Evolutionary conservation across 2,329 filamentous ascomycete species (phyloP).

Genomic region (Moelleriella libera): DNA sequence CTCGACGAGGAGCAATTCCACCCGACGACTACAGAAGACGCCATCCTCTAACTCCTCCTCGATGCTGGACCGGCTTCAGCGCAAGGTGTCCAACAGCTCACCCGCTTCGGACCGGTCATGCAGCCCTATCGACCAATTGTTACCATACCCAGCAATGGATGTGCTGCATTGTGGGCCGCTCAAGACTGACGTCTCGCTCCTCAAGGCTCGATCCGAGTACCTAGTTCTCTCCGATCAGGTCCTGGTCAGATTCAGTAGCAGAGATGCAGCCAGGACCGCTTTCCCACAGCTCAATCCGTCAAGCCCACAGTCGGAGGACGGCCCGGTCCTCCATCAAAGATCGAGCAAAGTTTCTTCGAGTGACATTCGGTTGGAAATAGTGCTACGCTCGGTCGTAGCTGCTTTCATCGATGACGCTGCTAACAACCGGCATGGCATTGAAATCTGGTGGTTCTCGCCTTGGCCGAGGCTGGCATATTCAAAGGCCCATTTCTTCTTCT

Average conservation of each 20-base stretch:
- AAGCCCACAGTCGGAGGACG: conserved; percentile 8
- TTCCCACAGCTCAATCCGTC: conserved; percentile 29
- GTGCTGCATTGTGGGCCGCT: conserved; percentile 30
- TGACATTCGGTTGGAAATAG: conserved; percentile 29
- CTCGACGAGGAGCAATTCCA: conserved; percentile 16
- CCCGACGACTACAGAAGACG: conserved; percentile 21
- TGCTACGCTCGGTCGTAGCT: conserved; percentile 35
- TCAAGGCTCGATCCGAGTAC: conserved; percentile 35
- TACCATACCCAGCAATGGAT: conserved; percentile 21
- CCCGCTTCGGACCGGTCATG: conserved; percentile 15
- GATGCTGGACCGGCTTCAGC: conserved; percentile 26
- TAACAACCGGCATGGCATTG: conserved; percentile 34
- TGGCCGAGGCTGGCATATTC: conserved; percentile 29
- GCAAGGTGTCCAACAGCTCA: conserved; percentile 23
- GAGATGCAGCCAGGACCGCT: conserved; percentile 29
- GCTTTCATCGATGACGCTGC: conserved; percentile 36
- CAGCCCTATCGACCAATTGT: conserved; percentile 14
- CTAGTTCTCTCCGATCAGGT: conserved; percentile 36
- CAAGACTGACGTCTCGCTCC: conserved; percentile 32
- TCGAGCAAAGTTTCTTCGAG: conserved; percentile 16
- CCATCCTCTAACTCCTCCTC: conserved; percentile 23
- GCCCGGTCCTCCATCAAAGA: conserved; percentile 10
- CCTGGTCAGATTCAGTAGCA: conserved; percentile 34
- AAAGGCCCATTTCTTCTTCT: conserved; percentile 35
- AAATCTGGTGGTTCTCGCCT: conserved; percentile 40